Base-by-base conservation (phyloP, 768 basidiomycete species). In the Daedalea quercina region DNA sequence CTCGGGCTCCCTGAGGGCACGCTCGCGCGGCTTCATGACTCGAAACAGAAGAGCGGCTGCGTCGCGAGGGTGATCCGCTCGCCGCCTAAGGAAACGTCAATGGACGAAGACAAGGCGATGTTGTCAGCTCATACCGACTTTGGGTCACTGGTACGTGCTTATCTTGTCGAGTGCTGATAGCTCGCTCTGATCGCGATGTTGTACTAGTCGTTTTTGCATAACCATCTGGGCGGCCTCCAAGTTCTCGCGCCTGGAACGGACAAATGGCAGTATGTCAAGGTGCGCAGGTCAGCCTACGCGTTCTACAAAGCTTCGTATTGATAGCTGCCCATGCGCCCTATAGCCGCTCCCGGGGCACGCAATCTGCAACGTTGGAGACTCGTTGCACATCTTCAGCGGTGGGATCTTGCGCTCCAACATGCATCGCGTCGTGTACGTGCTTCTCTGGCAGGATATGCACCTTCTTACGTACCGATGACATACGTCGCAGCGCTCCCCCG, bases 181-280 rank as follows among this genome's bases (percentile, higher is more conserved):
- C n/a, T n/a, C 35, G 42, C 7, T 12, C 13, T 51, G 17, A 37
- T n/a, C n/a, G n/a, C 31, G 24, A 34, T 6, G 6, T 8, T 35
- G 31, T 7, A 6, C 34, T 54, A 84, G 79, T 81, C 82, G 0
- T 81, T 87, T 69, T 69, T 88, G 52, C 81, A 85, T 59, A 87
- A 87, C 62, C 75, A 74, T 2, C 75, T 86, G 0, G 86, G 86
- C 11, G 86, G 86, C 0, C 70, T 89, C 3, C 86, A 87, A 54
- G 85, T 87, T 0, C 68, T 85, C 33, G 75, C 76, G 0, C 84
- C 83, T 1, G 82, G 79, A 15, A 60, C 73, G 2, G 76, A 82
- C 19, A 63, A 74, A 25, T 89, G 86, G 86, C 77, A 78, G 60
- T 87, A 86, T 56, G 71, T 87, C 56, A 79, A 80, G 75, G 85